These are phyloP conservation scores for Melanomma pulvis-pyrius DNA, from an alignment of 495 filamentous ascomycete species.

Conservation along the genomic window DNA sequence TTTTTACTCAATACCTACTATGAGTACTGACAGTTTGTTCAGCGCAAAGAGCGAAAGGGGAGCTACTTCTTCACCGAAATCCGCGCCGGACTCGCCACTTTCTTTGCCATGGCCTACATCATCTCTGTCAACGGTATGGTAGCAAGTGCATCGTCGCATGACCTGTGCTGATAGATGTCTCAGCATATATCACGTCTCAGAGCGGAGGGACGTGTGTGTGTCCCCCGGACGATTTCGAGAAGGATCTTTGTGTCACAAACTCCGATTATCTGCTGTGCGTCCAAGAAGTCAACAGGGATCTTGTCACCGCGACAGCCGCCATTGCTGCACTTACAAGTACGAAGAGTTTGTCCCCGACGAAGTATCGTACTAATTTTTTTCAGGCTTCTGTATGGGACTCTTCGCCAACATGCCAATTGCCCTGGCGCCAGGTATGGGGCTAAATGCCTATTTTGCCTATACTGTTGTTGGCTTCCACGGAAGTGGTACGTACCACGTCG, in stretches of 20 bases:
- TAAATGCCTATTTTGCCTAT: conserved; percentile 84
- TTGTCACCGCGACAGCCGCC: conserved; percentile 79
- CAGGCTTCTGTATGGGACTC: conserved; percentile 74
- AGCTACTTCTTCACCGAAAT: conserved; percentile 79
- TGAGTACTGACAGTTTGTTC: conserved; percentile 3
- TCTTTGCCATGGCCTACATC: conserved; percentile 88
- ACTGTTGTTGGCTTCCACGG: conserved; percentile 79
- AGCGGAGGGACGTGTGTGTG: conserved; percentile 79
- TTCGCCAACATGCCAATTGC: conserved; percentile 61
- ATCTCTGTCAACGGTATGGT: conserved; percentile 62
- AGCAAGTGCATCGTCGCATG: not conserved
- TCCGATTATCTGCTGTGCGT: conserved; percentile 65
- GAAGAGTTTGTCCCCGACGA: no score
- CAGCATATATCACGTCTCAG: conserved; percentile 59
- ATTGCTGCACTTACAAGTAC: conserved; percentile 57
- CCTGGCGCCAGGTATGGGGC: conserved; percentile 69
- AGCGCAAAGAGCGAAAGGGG: conserved; percentile 68
- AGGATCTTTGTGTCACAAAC: conserved; percentile 59
- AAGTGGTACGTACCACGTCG: not conserved
- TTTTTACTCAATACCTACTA: not conserved
- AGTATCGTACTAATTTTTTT: conserved; percentile 42
- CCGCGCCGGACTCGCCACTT: conserved; percentile 76
- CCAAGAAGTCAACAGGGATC: conserved; percentile 69
- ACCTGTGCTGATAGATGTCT: not conserved
- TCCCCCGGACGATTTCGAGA: conserved; percentile 49